phyloP scores from a whole-genome alignment of 1,284 basidiomycete genomes.

The Microbotryum lychnidis-dioicae region DNA sequence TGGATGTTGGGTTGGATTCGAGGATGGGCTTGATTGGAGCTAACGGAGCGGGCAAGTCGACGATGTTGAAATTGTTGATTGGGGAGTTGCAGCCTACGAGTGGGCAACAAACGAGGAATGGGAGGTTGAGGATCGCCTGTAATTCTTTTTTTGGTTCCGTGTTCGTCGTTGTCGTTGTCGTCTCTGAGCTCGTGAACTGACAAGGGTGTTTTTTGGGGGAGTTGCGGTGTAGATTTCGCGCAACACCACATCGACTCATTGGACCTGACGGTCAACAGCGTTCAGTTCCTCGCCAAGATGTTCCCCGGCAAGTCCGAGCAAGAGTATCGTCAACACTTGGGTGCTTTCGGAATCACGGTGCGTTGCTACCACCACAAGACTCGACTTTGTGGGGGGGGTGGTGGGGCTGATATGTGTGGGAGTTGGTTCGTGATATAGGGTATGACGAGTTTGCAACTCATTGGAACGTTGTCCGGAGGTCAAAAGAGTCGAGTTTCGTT shows the following conservation, averaged over 20 bases:
- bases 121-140: conserved; percentile 69
- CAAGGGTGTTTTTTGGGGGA: no score
- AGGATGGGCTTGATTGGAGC: conserved; percentile 82
- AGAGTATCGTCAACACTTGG: conserved; percentile 88
- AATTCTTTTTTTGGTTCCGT: background rate
- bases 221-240: conserved; percentile 71
- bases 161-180: no score
- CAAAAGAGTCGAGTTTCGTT: conserved; percentile 97
- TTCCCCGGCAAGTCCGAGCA: conserved; percentile 95
- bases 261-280: conserved; percentile 72
- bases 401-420: conserved; percentile 34
- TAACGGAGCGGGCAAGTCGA: conserved; percentile 50
- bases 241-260: conserved; percentile 97
- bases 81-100: conserved; percentile 72
- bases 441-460: conserved; percentile 57
- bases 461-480: conserved; percentile 76
- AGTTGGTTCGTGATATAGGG: conserved; percentile 11
- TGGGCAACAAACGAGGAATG: conserved; percentile 83
- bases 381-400: no score
- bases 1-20: conserved; percentile 83
- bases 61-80: conserved; percentile 68
- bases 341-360: conserved; percentile 94
- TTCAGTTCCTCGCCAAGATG: conserved; percentile 80
- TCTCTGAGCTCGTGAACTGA: no score
- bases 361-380: conserved; percentile 46